Evolutionary conservation across 2,329 filamentous ascomycete species (phyloP), one percentile per base, ranked within the genome.

Genomic region (Cordyceps fumosorosea): DNA sequence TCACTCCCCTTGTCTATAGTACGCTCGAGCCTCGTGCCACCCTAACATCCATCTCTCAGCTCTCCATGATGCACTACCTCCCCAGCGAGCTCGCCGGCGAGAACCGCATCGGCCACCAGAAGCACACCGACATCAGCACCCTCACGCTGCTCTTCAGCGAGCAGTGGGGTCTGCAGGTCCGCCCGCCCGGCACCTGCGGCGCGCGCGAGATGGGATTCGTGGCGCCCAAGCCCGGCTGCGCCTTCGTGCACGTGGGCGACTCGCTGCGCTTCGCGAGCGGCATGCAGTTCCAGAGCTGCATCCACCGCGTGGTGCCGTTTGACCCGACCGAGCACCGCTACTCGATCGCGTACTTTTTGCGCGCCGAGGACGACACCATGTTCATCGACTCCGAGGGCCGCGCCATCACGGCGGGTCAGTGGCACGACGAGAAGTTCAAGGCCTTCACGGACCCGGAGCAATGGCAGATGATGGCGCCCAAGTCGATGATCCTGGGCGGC

Each of bases 211-310:
- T 82, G 76, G 77, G 77, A 51, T 84, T 82, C 71, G 80, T 85
- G 11, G 78, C 73, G 62, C 82, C 83, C 56, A 77, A 76, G 67
- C 69, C 72, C 0, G 81, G 81, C 62, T 77, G 75, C 65, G 83
- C 82, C 37, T 77, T 86, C 67, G 75, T 85, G 66, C 81, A 86
- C 70, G 80, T 86, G 18, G 83, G 83, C 63, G 83, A 86, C 75
- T 82, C 81, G 29, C 76, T 86, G 65, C 78, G 82, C 50, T 85
- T 84, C 66, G 78, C 80, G 3, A 79, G 76, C 62, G 80, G 77
- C 50, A 78, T 80, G 71, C 80, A 76, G 62, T 77, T 85, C 73
- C 78, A 81, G 71, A 81, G 79, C 44, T 83, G 81, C 75, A 81
- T 85, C 69, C 82, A 84, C 75, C 76, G 81, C 63, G 82, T 84